Base-by-base conservation (phyloP, 202 grass and related monocot genomes). In the Saccharum hybrid region DNA sequence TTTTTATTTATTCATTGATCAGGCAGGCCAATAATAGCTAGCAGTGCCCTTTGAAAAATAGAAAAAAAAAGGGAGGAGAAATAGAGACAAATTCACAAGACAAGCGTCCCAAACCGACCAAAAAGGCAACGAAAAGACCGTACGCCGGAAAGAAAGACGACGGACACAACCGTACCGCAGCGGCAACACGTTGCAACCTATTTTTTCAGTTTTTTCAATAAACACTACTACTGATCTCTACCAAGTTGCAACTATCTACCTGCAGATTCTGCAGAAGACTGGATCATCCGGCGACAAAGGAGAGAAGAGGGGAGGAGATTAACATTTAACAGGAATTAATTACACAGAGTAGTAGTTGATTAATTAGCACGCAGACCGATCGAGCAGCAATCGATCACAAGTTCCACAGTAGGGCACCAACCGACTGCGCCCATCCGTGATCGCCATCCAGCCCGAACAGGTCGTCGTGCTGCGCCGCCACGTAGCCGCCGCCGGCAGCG, bases 341-440 rank as follows among this genome's bases (percentile, higher is more conserved):
- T 84, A 84, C 63, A 61, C 63, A 51, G 8, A 59, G 52, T 19
- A n/a, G 6, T 22, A 34, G 67, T 72, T 23, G n/a, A 2, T 72
- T 72, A 26, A 33, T 59, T 22, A 57, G 52, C 6, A 57, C 51
- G 8, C 6, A 23, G 22, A 46, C 3, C 43, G 43, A n/a, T 8
- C 4, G 12, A 31, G 1, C 6, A 6, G 8, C 6, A 19, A 21
- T 5, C 40, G 10, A 81, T 86, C 81, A 89, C 78, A 89, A 42
- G 73, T 86, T 86, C 88, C 83, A 89, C 28, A 82, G 71, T 10
- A 89, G 46, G 15, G 83, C 46, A 21, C 83, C 83, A 72, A 89
- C 83, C 48, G 88, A 77, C 21, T 66, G 66, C 14, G 37, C 73
- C 83, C 83, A 89, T 39, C 72, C 83, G 57, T 83, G 67, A 76